Conservation (phyloP, 2,329 filamentous ascomycete species). For the Calcarisporium arbuscula region DNA sequence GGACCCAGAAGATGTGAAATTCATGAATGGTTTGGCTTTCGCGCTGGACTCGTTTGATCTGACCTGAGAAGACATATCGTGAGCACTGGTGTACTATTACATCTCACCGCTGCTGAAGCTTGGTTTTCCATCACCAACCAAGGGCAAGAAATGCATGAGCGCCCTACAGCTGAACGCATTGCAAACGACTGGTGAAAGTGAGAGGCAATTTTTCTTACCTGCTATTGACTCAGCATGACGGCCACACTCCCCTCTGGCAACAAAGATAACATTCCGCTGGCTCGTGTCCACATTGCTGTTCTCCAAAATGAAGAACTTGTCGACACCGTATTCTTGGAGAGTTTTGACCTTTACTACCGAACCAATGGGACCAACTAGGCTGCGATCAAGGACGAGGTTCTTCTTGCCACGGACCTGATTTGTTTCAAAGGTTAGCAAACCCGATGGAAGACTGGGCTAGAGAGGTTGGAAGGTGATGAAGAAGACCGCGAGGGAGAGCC, state of each 20-base stretch:
- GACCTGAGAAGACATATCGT: slow-evolving; percentile 48
- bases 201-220: no score
- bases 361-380: slow-evolving; percentile 81
- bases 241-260: slow-evolving; percentile 84
- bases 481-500: slow-evolving; percentile 19
- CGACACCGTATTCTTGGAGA: slow-evolving; percentile 93
- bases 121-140: no score
- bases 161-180: no score
- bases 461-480: no score
- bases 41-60: slow-evolving; percentile 83
- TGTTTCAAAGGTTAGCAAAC: no score
- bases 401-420: slow-evolving; percentile 97
- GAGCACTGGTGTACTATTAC: no score
- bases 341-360: slow-evolving; percentile 93
- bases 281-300: slow-evolving; percentile 92
- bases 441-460: no score
- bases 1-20: slow-evolving; percentile 95
- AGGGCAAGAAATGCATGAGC: no score
- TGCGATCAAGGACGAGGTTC: slow-evolving; percentile 89
- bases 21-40: slow-evolving; percentile 90
- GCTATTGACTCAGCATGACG: slow-evolving; percentile 80
- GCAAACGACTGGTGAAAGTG: no score
- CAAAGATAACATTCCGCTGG: slow-evolving; percentile 91
- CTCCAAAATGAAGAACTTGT: slow-evolving; percentile 95
- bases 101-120: no score